Evolutionary conservation across 2,329 filamentous ascomycete species (phyloP).

Genomic region (Cladophialophora carrionii): DNA sequence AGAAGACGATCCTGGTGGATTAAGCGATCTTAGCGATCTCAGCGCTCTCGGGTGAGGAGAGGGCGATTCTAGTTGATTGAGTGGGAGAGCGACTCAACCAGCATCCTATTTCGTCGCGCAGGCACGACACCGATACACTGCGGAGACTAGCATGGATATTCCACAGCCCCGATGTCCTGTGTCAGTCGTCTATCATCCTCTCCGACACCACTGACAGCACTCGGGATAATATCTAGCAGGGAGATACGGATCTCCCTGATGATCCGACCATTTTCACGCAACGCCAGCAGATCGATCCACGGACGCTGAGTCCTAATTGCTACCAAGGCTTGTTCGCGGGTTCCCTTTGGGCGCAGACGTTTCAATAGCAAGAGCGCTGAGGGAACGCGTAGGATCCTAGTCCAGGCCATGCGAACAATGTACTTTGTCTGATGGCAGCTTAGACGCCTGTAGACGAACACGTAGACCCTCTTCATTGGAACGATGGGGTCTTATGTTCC

Average conservation of each 20-base stretch:
- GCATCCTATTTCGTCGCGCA: too few relatives aligned
- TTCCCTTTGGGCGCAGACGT: neutral
- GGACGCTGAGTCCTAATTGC: neutral
- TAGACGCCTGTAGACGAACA: neutral
- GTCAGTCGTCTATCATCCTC: neutral
- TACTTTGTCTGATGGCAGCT: neutral
- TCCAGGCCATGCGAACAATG: neutral
- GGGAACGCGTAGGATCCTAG: neutral
- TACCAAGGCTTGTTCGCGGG: neutral
- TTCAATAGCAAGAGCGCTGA: neutral
- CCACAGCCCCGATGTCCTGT: too few relatives aligned
- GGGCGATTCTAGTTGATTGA: conserved; percentile 38
- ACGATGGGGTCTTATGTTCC: neutral
- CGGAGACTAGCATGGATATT: neutral
- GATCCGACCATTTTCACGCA: neutral
- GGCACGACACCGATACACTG: neutral
- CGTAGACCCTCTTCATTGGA: neutral
- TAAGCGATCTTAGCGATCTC: conserved; percentile 49
- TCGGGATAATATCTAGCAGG: neutral
- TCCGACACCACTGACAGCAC: neutral
- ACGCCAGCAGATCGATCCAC: neutral
- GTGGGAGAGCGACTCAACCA: neutral
- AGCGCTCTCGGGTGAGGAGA: conserved; percentile 67
- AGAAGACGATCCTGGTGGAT: conserved; percentile 82
- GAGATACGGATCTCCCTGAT: neutral